Conservation (phyloP, 1,139 yeast genomes). For the Lizanozyma gosingica region DNA sequence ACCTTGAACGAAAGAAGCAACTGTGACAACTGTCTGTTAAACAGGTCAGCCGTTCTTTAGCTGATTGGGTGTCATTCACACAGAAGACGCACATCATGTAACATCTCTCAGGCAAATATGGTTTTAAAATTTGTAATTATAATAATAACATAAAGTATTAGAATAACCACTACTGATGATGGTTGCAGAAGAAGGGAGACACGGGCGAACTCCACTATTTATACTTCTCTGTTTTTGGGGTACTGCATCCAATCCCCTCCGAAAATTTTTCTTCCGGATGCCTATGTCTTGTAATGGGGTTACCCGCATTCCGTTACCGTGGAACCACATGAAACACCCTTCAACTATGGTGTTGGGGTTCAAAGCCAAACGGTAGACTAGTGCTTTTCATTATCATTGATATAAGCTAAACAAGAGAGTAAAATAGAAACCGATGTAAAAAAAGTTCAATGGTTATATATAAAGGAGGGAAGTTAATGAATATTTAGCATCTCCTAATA, state of each 20-base stretch:
- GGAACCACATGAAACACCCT: no score
- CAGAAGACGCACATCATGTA: background rate
- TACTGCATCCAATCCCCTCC: background rate
- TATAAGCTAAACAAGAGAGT: no score
- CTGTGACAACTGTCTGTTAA: background rate
- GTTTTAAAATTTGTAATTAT: background rate
- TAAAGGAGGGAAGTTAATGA: no score
- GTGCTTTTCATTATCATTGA: no score
- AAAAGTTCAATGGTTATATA: no score
- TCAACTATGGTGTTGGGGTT: no score
- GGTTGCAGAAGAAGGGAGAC: background rate
- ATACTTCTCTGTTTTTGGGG: background rate
- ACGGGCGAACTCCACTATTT: background rate
- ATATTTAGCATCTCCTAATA: no score
- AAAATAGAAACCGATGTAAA: no score
- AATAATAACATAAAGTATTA: background rate
- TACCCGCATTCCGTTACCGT: no score
- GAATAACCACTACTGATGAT: background rate
- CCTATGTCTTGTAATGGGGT: background rate
- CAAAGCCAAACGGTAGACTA: no score
- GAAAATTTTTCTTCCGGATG: background rate
- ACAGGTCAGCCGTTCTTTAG: background rate
- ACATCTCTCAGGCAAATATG: background rate
- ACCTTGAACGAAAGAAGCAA: background rate
- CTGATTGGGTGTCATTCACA: background rate